Conservation (phyloP, 1,284 basidiomycete species). For the Ceratobasidium sp. region DNA sequence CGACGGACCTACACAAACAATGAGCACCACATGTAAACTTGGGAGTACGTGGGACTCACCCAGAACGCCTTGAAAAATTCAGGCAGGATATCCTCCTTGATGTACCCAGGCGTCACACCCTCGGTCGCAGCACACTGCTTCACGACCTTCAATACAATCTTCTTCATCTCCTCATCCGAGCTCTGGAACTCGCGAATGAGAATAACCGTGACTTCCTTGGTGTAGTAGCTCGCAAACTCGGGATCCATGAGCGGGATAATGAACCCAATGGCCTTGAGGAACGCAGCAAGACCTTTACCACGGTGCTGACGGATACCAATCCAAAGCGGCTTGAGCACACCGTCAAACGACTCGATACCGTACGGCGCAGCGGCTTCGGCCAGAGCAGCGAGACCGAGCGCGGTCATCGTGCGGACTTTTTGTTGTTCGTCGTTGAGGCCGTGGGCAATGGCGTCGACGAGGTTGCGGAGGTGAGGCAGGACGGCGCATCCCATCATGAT, state of each 20-base stretch:
- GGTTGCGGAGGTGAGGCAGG: slow-evolving; percentile 93
- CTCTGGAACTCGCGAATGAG: slow-evolving; percentile 99
- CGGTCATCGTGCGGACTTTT: slow-evolving; percentile 99
- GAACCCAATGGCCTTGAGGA: slow-evolving; percentile 98
- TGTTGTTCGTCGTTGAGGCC: slow-evolving; percentile 98
- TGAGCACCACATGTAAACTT: slow-evolving; percentile 12
- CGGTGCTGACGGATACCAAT: slow-evolving; percentile 96
- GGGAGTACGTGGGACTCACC: slow-evolving; percentile 51
- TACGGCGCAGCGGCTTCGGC: slow-evolving; percentile 98
- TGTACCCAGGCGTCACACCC: slow-evolving; percentile 91
- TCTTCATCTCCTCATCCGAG: slow-evolving; percentile 99
- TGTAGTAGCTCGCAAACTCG: slow-evolving; percentile 97
- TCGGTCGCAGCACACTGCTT: slow-evolving; percentile 99
- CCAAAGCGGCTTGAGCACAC: slow-evolving; percentile 98
- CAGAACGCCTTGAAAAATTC: slow-evolving; percentile 99
- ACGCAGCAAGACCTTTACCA: slow-evolving; percentile 97
- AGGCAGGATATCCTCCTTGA: slow-evolving; percentile 97
- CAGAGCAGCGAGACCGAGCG: slow-evolving; percentile 92
- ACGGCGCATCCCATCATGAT: slow-evolving; percentile 99
- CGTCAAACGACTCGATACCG: slow-evolving; percentile 99
- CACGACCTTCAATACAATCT: slow-evolving; percentile 98
- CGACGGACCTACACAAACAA: slow-evolving; percentile 66
- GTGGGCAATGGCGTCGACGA: slow-evolving; percentile 96
- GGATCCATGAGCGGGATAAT: slow-evolving; percentile 99
- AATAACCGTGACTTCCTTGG: slow-evolving; percentile 96